These are phyloP conservation scores for Curvularia sp. DNA, from an alignment of 2,329 filamentous ascomycete species.

Conservation along the genomic window DNA sequence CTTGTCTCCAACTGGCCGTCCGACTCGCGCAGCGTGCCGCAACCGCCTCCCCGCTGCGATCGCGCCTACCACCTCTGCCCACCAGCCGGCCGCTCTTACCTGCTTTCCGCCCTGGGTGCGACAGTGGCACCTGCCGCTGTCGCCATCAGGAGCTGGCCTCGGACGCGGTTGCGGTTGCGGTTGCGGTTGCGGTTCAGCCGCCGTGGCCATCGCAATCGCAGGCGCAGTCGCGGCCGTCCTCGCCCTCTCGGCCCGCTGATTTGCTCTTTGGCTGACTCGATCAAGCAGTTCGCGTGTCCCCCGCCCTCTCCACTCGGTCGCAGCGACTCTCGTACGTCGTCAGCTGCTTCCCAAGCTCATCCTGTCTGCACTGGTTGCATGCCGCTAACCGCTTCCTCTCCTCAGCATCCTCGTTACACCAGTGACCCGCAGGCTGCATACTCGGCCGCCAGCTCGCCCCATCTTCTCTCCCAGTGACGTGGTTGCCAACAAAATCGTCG, in stretches of 20 bases:
- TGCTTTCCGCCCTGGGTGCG: conserved; percentile 1
- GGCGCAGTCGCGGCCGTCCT: not conserved
- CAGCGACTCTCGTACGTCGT: conserved; percentile 18
- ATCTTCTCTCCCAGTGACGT: conserved; percentile 46
- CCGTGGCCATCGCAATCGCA: not conserved
- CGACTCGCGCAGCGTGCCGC: not conserved
- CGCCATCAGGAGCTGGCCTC: not conserved
- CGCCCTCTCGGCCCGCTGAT: not conserved
- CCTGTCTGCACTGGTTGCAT: conserved; percentile 31
- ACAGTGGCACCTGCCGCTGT: conserved; percentile 7
- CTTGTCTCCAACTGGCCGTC: conserved; percentile 8
- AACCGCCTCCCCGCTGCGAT: not conserved
- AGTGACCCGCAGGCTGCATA: conserved; percentile 39
- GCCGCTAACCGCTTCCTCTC: conserved; percentile 43
- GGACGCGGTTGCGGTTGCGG: not conserved
- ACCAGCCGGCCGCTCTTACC: not conserved
- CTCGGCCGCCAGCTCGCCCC: conserved; percentile 43
- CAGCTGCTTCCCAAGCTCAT: conserved; percentile 27
- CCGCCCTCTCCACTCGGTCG: conserved; percentile 11
- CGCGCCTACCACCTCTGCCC: conserved; percentile 13
- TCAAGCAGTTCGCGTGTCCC: conserved; percentile 15
- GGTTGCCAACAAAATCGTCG: conserved; percentile 47
- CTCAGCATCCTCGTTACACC: conserved; percentile 43
- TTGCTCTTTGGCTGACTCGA: not conserved
- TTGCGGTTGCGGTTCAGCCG: not conserved